A percentile compares a stretch with the other conserved stretches of the same genome.
Conservation (phyloP, 1,284 basidiomycete genomes). For the Puccinia coronata region DNA sequence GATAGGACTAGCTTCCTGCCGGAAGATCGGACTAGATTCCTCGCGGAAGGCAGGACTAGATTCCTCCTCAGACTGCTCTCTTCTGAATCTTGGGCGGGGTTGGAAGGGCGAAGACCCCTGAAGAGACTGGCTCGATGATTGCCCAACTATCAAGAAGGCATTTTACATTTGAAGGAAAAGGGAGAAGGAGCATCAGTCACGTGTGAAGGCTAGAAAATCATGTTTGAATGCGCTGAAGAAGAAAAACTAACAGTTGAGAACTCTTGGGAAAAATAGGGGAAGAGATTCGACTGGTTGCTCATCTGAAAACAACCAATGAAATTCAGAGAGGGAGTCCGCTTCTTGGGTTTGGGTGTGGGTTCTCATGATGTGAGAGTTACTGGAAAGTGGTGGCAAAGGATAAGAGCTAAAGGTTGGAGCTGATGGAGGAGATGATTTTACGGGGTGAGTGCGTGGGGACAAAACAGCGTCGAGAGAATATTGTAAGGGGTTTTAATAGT, state of each 20-base stretch:
- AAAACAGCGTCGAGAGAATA: too few relatives aligned
- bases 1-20: too few relatives aligned
- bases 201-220: not conserved
- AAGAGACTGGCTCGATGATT: not conserved
- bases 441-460: not conserved
- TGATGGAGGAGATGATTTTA: not conserved
- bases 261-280: not conserved
- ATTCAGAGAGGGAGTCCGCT: not conserved
- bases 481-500: not conserved
- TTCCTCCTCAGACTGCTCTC: not conserved
- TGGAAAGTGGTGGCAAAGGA: not conserved
- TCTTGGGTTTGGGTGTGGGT: not conserved
- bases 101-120: not conserved
- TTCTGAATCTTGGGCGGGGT: not conserved
- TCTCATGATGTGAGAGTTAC: not conserved
- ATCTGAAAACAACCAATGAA: conserved; percentile 19
- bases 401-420: not conserved
- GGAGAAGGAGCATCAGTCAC: not conserved
- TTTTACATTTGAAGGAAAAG: not conserved
- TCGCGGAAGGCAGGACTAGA: too few relatives aligned
- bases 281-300: not conserved
- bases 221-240: not conserved
- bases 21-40: too few relatives aligned
- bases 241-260: conserved; percentile 12
- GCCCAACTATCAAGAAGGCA: not conserved